phyloP scores from a whole-genome alignment of 2,329 filamentous ascomycete species.

The Amauroascus niger region DNA sequence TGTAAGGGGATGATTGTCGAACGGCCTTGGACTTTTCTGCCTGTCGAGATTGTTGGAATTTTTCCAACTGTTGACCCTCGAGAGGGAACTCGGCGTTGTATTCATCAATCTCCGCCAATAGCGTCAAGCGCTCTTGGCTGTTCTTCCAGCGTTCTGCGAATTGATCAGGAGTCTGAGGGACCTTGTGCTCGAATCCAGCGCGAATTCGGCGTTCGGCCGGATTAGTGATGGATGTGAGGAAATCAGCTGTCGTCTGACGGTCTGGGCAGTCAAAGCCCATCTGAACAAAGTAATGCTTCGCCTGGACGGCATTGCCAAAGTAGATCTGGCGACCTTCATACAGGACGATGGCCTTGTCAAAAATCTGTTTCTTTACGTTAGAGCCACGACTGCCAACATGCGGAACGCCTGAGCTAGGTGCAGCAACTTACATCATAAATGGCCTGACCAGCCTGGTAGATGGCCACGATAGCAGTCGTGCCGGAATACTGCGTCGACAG shows the following conservation, averaged over 20 bases:
- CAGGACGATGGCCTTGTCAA: constrained; percentile 77
- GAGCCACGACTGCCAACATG: constrained; percentile 14
- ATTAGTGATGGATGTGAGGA: constrained; percentile 72
- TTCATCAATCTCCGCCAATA: constrained; percentile 37
- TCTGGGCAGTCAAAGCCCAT: constrained; percentile 66
- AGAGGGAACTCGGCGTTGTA: constrained; percentile 37
- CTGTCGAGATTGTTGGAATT: constrained; percentile 27
- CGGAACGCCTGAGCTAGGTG: constrained; percentile 8
- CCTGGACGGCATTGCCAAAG: constrained; percentile 59
- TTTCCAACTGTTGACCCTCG: constrained; percentile 18
- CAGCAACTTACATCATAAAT: constrained; percentile 48
- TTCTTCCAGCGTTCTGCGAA: constrained; percentile 52
- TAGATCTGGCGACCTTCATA: constrained; percentile 67
- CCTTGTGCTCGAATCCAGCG: constrained; percentile 41
- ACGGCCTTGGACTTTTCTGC: constrained; percentile 38
- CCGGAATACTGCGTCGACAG: constrained; percentile 76
- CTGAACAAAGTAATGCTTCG: constrained; percentile 63
- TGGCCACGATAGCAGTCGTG: constrained; percentile 71
- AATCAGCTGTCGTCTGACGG: constrained; percentile 71
- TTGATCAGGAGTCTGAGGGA: constrained; percentile 61
- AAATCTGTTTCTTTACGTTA: constrained; percentile 40
- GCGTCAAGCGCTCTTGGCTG: constrained; percentile 39
- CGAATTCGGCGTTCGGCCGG: constrained; percentile 69
- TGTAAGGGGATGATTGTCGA: constrained; percentile 68
- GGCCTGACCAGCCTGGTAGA: constrained; percentile 77